Percentiles rank a stretch among this genome's conserved stretches.
phyloP scores from a whole-genome alignment of 1,284 basidiomycete genomes.

The Naganishia albida region DNA sequence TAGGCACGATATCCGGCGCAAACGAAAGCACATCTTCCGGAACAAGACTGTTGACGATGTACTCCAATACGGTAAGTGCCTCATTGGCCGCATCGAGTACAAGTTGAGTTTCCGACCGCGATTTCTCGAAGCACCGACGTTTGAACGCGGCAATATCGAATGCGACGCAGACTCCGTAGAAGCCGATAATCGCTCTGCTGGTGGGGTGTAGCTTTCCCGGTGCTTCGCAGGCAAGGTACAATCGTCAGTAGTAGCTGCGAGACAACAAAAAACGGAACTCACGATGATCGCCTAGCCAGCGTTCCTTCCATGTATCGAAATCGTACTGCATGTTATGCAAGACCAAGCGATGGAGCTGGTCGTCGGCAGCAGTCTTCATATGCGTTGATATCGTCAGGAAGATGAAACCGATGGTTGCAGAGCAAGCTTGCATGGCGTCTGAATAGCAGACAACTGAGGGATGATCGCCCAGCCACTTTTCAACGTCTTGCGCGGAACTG shows the following conservation, averaged over 20 bases:
- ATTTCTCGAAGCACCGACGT: slow-evolving; percentile 27
- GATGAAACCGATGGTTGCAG: slow-evolving; percentile 23
- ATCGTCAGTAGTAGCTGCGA: neutral
- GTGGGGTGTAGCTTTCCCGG: slow-evolving; percentile 28
- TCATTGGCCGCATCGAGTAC: slow-evolving; percentile 8
- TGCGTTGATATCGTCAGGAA: slow-evolving; percentile 36
- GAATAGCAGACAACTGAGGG: slow-evolving; percentile 40
- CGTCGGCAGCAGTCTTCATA: slow-evolving; percentile 33
- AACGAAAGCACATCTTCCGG: slow-evolving; percentile 32
- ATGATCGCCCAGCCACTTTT: slow-evolving; percentile 43
- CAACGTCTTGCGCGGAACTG: slow-evolving; percentile 38
- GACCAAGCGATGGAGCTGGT: slow-evolving; percentile 22
- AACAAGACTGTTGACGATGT: slow-evolving; percentile 29
- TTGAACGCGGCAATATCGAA: slow-evolving; percentile 31
- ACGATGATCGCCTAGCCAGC: slow-evolving; percentile 41
- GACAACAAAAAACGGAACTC: slow-evolving; percentile 16
- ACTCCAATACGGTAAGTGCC: slow-evolving; percentile 26
- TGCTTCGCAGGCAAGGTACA: neutral
- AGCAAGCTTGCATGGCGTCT: slow-evolving; percentile 42
- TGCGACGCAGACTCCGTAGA: slow-evolving; percentile 25
- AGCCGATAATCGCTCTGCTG: slow-evolving; percentile 28
- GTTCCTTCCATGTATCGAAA: slow-evolving; percentile 38
- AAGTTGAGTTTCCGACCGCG: neutral
- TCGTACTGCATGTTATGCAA: slow-evolving; percentile 42
- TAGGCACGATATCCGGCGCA: slow-evolving; percentile 33